Conservation (phyloP, 331 rosid species). For the Dryas integrifolia region DNA sequence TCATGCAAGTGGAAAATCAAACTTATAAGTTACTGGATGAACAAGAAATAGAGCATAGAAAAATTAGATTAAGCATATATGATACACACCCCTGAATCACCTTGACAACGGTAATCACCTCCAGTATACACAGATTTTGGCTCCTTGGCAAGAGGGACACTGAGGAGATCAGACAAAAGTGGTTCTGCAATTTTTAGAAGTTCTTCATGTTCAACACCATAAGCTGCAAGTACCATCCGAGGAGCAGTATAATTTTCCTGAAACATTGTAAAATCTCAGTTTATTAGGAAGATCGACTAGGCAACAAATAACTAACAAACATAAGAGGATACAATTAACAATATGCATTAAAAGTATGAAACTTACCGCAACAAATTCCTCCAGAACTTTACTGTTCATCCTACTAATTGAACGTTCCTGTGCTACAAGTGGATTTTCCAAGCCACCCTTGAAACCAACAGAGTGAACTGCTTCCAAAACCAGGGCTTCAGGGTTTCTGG, state of each 20-base stretch:
- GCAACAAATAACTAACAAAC: background rate
- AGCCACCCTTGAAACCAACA: conserved; percentile 85
- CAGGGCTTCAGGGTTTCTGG: conserved; percentile 75
- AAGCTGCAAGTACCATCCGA: conserved; percentile 81
- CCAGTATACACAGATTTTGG: conserved; percentile 79
- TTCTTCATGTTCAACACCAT: conserved; percentile 91
- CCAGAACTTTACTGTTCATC: conserved; percentile 60
- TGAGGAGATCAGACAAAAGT: conserved; percentile 74
- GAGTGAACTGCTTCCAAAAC: conserved; percentile 85
- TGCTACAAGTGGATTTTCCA: conserved; percentile 87
- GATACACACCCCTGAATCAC: conserved; percentile 72
- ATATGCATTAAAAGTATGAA: background rate
- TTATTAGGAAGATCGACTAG: conserved; percentile 11
- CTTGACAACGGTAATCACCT: conserved; percentile 87
- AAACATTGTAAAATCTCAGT: conserved; percentile 25
- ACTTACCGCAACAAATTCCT: conserved; percentile 91
- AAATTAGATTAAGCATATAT: conserved; percentile 11
- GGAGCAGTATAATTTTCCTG: conserved; percentile 89
- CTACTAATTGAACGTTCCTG: conserved; percentile 60
- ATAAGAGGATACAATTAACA: background rate
- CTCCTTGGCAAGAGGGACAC: conserved; percentile 52
- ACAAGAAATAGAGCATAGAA: conserved; percentile 17
- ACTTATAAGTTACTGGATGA: conserved; percentile 2
- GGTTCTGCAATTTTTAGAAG: conserved; percentile 82
- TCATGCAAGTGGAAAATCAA: conserved; percentile 35